Percentiles rank a stretch among this genome's conserved stretches.
Conservation (phyloP, 192 early-diverging fungal species). For the Linnemannia zychae region DNA sequence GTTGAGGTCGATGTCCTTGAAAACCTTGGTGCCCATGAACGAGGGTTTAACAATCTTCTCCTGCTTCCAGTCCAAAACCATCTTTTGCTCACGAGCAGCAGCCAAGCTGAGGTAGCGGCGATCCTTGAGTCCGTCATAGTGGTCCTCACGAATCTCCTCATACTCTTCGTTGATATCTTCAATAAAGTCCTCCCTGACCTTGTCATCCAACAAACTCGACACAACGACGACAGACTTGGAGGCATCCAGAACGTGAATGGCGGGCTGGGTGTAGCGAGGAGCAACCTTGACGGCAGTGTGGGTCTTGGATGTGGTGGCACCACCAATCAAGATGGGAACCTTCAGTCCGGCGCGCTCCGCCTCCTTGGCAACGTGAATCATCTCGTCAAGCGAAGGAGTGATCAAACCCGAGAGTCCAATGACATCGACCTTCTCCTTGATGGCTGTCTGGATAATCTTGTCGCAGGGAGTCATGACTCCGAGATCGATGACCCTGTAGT, state of each 20-base stretch:
- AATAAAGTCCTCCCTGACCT: conserved; percentile 85
- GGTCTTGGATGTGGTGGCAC: conserved; percentile 95
- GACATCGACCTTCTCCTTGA: conserved; percentile 91
- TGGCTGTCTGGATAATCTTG: conserved; percentile 90
- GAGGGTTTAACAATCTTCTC: conserved; percentile 83
- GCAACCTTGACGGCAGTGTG: conserved; percentile 98
- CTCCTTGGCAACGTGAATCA: conserved; percentile 97
- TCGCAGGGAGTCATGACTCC: conserved; percentile 97
- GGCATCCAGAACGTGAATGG: conserved; percentile 92
- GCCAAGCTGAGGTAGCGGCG: conserved; percentile 79
- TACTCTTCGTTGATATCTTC: conserved; percentile 94
- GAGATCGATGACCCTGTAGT: conserved; percentile 94
- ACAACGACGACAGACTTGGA: conserved; percentile 94
- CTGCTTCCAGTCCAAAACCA: conserved; percentile 81
- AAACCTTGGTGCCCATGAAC: conserved; percentile 85
- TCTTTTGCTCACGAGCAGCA: conserved; percentile 73
- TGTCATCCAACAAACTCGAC: conserved; percentile 85
- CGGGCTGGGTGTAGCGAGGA: conserved; percentile 85
- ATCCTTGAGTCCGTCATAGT: conserved; percentile 93
- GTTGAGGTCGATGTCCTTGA: conserved; percentile 82
- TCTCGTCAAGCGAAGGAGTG: conserved; percentile 96
- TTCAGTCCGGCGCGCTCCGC: conserved; percentile 88
- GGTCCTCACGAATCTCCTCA: conserved; percentile 93
- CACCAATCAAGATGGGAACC: conserved; percentile 92
- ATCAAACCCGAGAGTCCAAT: conserved; percentile 96